These are phyloP conservation scores for Pluteus cervinus DNA, from an alignment of 768 basidiomycete species.

Conservation along the genomic window DNA sequence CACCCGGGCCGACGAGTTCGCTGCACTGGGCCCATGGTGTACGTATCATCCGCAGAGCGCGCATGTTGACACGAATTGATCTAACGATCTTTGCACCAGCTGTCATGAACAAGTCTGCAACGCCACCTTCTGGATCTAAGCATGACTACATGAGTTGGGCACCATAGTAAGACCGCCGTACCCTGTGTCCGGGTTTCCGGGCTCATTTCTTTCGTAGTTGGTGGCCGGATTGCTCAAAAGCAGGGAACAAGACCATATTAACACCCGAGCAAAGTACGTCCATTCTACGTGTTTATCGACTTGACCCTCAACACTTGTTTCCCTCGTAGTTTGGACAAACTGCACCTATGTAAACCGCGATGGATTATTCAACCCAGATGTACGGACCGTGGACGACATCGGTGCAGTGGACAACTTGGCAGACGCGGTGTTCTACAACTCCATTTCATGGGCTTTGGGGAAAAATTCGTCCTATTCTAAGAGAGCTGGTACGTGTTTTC, in stretches of 20 bases:
- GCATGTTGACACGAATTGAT: neutral
- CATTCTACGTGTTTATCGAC: neutral
- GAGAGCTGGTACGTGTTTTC: slow-evolving; percentile 25
- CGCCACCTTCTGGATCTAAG: slow-evolving; percentile 44
- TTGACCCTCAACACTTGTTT: neutral
- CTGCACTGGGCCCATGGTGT: slow-evolving; percentile 51
- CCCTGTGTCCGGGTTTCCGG: neutral
- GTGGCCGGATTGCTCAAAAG: slow-evolving; percentile 59
- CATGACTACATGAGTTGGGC: slow-evolving; percentile 70
- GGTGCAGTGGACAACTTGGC: slow-evolving; percentile 49
- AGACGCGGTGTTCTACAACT: slow-evolving; percentile 57
- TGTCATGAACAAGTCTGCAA: slow-evolving; percentile 41
- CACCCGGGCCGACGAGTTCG: slow-evolving; percentile 38
- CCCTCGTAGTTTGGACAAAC: slow-evolving; percentile 42
- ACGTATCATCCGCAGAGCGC: slow-evolving; percentile 13
- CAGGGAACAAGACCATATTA: slow-evolving; percentile 52
- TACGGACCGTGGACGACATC: slow-evolving; percentile 47
- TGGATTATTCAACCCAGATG: slow-evolving; percentile 63
- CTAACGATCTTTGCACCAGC: slow-evolving; percentile 21
- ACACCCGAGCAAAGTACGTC: slow-evolving; percentile 43
- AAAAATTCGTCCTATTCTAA: slow-evolving; percentile 35
- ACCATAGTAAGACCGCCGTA: slow-evolving; percentile 50
- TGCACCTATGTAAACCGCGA: slow-evolving; percentile 54
- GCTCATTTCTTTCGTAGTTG: slow-evolving; percentile 25
- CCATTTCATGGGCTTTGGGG: slow-evolving; percentile 47